Evolutionary conservation across 768 basidiomycete genomes (phyloP), one percentile per base, ranked within the genome.

Genomic region (Ephemerocybe angulata): DNA sequence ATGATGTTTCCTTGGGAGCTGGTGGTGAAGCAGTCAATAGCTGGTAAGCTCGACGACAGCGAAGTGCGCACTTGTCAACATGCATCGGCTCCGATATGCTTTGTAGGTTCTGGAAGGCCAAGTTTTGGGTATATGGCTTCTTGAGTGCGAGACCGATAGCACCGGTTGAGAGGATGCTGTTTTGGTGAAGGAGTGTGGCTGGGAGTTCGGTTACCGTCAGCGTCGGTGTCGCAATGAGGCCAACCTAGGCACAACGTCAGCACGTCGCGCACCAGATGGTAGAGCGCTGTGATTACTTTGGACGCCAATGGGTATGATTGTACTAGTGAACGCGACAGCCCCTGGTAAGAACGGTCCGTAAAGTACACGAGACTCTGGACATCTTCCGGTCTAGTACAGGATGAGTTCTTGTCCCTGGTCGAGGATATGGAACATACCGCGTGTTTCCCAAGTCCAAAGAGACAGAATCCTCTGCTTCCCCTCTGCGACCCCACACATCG

Each of bases 201-300:
- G 85, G 84, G 19, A 86, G 72, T 13, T 89, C 90, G 1, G 88
- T 91, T 4, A 89, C 70, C 65, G 92, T 92, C 1, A 89, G 88
- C 2, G 90, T 92, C 2, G 88, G 85, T 0, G 88, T 75, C 0
- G 84, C 86, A 21, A 87, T 67, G 19, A 91, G 74, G 3, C 88
- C 87, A 50, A 89, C 68, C 83, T 89, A 41, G 13, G 56, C 28
- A 38, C 52, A 38, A 10, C n/a, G 12, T 19, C 43, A 15, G 37
- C 38, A n/a, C 4, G 3, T 19, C 10, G 19, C 13, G 27, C 19
- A 46, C 42, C 31, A 22, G 35, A 28, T 37, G 13, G 15, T 8
- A 43, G 19, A 22, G 19, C 12, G 17, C 2, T 3, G 19, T 35
- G 12, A 69, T 50, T 28, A 84, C 85, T 72, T 83, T 80, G 21